Evolutionary conservation across 1,284 basidiomycete species (phyloP).

Genomic region (Clitocybe nebularis): DNA sequence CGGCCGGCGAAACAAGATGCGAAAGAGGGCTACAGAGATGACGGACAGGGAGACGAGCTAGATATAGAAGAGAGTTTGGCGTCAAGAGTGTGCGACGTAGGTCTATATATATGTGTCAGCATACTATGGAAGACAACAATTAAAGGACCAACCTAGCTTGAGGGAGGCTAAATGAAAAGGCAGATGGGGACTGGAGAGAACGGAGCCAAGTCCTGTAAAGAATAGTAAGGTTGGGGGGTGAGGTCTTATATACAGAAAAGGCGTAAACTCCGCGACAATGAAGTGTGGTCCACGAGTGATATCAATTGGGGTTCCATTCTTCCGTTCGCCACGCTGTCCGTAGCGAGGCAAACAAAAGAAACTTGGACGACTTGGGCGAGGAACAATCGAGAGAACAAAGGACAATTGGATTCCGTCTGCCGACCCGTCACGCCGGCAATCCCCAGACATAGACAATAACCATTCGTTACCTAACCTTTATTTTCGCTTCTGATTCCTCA

Average conservation of each 20-base stretch:
- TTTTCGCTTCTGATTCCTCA: too few species aligned
- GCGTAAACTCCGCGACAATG: slow-evolving; percentile 10
- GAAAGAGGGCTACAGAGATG: slow-evolving; percentile 10
- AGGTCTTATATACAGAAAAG: slow-evolving; percentile 13
- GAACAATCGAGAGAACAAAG: slow-evolving; percentile 9
- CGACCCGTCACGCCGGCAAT: too few species aligned
- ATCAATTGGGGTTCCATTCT: slow-evolving; percentile 6
- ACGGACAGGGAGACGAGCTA: neutral
- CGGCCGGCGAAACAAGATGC: slow-evolving; percentile 61
- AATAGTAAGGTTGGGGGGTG: slow-evolving; percentile 3
- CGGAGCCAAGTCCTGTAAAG: slow-evolving; percentile 14
- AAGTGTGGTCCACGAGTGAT: too few species aligned
- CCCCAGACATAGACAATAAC: neutral
- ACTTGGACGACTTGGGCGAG: slow-evolving; percentile 11
- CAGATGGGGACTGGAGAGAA: slow-evolving; percentile 10
- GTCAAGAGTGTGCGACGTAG: neutral
- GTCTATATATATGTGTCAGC: neutral
- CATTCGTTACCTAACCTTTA: too few species aligned
- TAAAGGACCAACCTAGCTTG: too few species aligned
- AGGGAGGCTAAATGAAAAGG: neutral
- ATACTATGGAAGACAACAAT: too few species aligned
- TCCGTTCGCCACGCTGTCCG: slow-evolving; percentile 8
- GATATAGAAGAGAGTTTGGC: neutral
- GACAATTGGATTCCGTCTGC: slow-evolving; percentile 5
- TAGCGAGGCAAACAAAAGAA: slow-evolving; percentile 18